A percentile compares a stretch with the other conserved stretches of the same genome.
Conservation (phyloP, 192 early-diverging fungal species). For the Coemansia sp. region DNA sequence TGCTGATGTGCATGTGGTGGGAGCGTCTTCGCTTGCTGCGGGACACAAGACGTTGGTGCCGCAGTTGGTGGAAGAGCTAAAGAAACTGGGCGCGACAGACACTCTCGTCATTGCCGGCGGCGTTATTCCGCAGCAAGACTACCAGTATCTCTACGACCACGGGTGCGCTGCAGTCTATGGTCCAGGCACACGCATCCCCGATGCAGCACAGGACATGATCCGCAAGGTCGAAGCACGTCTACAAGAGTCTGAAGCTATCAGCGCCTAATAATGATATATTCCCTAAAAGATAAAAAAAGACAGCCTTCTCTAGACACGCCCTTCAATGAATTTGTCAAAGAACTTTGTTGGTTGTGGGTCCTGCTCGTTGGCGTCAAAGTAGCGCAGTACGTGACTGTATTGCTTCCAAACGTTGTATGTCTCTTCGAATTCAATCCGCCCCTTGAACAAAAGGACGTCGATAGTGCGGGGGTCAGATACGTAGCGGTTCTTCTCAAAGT, state of each 20-base stretch:
- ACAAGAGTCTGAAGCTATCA: background rate
- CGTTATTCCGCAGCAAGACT: conserved; percentile 88
- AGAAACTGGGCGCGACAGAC: conserved; percentile 71
- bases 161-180: conserved; percentile 85
- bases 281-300: background rate
- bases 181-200: conserved; percentile 84
- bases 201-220: conserved; percentile 81
- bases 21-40: conserved; percentile 84
- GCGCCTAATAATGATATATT: background rate
- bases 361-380: conserved; percentile 78
- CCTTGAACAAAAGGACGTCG: conserved; percentile 88
- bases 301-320: conserved; percentile 30
- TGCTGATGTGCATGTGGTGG: conserved; percentile 87
- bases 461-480: conserved; percentile 73
- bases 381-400: conserved; percentile 82
- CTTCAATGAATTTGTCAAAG: conserved; percentile 81
- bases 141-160: conserved; percentile 76
- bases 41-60: conserved; percentile 89
- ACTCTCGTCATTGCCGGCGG: conserved; percentile 81
- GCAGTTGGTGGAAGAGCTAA: conserved; percentile 73
- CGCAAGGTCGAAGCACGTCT: conserved; percentile 63
- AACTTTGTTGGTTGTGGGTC: conserved; percentile 70
- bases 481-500: conserved; percentile 85
- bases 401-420: conserved; percentile 94
- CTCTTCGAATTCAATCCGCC: conserved; percentile 84